Evolutionary conservation across 2,329 filamentous ascomycete species (phyloP).

Genomic region (Fusarium concolor): DNA sequence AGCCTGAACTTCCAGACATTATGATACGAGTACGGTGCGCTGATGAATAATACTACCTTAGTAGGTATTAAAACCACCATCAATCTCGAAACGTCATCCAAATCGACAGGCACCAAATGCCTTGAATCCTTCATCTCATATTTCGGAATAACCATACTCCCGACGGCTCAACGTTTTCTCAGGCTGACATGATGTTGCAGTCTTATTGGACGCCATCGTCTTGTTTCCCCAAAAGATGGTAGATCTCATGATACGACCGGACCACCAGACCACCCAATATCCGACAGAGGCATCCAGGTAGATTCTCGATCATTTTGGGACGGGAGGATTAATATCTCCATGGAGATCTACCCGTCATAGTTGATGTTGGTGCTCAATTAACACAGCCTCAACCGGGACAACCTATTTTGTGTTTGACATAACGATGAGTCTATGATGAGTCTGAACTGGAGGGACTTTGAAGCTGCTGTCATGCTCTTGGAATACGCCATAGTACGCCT

Average conservation of each 20-base stretch:
- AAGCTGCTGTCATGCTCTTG: constrained; percentile 22
- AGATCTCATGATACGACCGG: constrained; percentile 41
- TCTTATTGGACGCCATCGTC: constrained; percentile 25
- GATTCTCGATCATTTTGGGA: not conserved
- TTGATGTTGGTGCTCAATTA: constrained; percentile 5
- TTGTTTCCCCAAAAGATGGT: constrained; percentile 3
- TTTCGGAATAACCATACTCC: constrained; percentile 29
- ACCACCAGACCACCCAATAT: constrained; percentile 21
- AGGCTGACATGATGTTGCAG: constrained; percentile 5
- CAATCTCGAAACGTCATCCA: constrained; percentile 5
- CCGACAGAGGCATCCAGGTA: constrained; percentile 12
- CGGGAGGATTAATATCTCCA: constrained; percentile 1
- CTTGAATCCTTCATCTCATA: not conserved
- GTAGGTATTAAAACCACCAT: not conserved
- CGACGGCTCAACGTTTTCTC: constrained; percentile 32
- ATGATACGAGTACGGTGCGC: constrained; percentile 6
- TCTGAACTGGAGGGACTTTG: constrained; percentile 16
- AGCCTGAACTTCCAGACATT: not conserved
- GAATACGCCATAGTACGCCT: constrained; percentile 4
- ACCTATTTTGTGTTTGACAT: constrained; percentile 2
- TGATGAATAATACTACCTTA: not conserved
- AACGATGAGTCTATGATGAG: not conserved
- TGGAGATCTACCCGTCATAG: constrained; percentile 8
- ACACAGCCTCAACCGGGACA: constrained; percentile 10
- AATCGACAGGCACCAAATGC: constrained; percentile 1